Base-by-base conservation (phyloP, 2,329 filamentous ascomycete species). In the Passalora sequoiae region DNA sequence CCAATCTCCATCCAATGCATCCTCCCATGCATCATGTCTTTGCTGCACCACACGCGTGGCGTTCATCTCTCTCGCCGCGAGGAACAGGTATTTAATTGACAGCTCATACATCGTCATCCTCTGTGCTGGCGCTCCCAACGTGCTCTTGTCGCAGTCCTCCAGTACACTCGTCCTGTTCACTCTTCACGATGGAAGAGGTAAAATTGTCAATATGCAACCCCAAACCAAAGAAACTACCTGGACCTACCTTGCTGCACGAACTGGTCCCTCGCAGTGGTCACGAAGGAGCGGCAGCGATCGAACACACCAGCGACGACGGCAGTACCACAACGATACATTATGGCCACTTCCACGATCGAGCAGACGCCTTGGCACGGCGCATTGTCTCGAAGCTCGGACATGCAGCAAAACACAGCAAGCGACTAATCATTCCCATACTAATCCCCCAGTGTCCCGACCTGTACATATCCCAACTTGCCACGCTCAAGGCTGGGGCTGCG, bases 401-500 rank as follows among this genome's bases (percentile, higher is more conserved):
- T 44, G 56, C 37, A n/a, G 29, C 42, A 20, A 36, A 28, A n/a
- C 30, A 20, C 6, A 28, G 31, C 5, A 22, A 36, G 49, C 53
- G 65, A 57, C 58, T 60, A 15, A 69, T 94, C 25, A 73, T 95
- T 27, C 89, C 89, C 0, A 69, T 95, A 2, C 73, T 94, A 15
- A 66, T 94, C 12, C 82, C 84, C 2, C 89, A 95, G 66, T 84
- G 78, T 10, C 79, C 83, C 7, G 75, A 82, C 35, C 73, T 96
- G 17, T 95, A 95, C 64, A 74, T 92, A 44, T 74, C 86, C 1
- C 76, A 86, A 49, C 65, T 95, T 32, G 88, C 83, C 3, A 78
- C 91, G 40, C 70, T 95, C 35, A 89, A 89, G 63, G 81, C 81
- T 9, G 89, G 89, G 5, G 86, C 78, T 25, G 87, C 87, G 0